Percentiles rank a stretch among this genome's conserved stretches.
Conservation (phyloP, 116 monocot species). For the Papilionanthe hybrid region DNA sequence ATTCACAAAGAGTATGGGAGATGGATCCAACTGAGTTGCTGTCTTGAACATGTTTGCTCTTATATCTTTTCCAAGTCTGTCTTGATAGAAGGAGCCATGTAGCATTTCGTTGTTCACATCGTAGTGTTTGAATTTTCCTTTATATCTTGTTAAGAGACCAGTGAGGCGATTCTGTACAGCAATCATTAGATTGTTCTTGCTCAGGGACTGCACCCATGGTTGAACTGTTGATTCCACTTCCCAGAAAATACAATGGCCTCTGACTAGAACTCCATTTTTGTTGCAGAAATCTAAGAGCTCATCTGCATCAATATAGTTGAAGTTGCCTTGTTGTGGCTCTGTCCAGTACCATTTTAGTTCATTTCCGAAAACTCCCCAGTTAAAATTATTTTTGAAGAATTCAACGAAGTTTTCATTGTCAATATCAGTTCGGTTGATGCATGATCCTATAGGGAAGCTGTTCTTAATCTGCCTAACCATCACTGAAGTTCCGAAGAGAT, state of each 20-base stretch:
- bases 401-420: constrained; percentile 79
- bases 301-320: constrained; percentile 85
- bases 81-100: constrained; percentile 89
- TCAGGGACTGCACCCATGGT: constrained; percentile 58
- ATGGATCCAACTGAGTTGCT: constrained; percentile 58
- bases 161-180: constrained; percentile 64
- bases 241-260: constrained; percentile 98
- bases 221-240: constrained; percentile 61
- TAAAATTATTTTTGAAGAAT: constrained; percentile 72
- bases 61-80: constrained; percentile 67
- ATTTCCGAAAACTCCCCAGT: constrained; percentile 88
- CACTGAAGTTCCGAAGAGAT: constrained; percentile 27
- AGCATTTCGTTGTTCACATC: constrained; percentile 98
- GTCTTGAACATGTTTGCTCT: constrained; percentile 68
- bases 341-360: constrained; percentile 96
- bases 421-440: constrained; percentile 65
- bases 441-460: constrained; percentile 76
- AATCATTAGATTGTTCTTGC: constrained; percentile 41
- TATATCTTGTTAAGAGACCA: constrained; percentile 61
- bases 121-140: constrained; percentile 71
- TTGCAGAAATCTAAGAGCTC: constrained; percentile 67
- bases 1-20: constrained; percentile 69
- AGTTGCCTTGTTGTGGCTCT: constrained; percentile 63
- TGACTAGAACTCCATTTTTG: constrained; percentile 42
- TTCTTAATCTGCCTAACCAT: constrained; percentile 58